Evolutionary conservation across 345 rosid genomes (phyloP).

Genomic region (Syzygium aromaticum): DNA sequence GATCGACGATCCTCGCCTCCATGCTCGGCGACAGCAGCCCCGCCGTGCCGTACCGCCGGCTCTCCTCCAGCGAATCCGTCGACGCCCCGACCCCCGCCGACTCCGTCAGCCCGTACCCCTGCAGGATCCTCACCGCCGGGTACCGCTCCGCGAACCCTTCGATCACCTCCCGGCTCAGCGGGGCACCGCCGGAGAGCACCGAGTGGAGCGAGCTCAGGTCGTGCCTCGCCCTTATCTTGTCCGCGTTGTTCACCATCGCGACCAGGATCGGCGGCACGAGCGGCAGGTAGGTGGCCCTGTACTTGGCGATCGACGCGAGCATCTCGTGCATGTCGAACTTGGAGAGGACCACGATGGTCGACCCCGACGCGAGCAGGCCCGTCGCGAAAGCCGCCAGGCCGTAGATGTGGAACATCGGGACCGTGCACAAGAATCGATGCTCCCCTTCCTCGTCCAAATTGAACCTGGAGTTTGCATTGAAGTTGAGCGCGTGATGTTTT

Average conservation of each 20-base stretch:
- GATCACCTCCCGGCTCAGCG: conserved; percentile 66
- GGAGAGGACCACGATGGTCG: conserved; percentile 58
- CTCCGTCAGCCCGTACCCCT: conserved; percentile 77
- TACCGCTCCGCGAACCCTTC: conserved; percentile 55
- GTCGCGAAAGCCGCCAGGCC: conserved; percentile 63
- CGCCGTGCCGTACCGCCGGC: conserved; percentile 61
- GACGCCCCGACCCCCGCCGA: conserved; percentile 65
- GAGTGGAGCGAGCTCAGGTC: conserved; percentile 49
- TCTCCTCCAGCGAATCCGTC: conserved; percentile 55
- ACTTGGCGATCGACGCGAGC: conserved; percentile 46
- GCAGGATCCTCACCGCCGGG: conserved; percentile 40
- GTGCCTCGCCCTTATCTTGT: conserved; percentile 34
- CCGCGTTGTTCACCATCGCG: conserved; percentile 48
- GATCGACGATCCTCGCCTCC: conserved; percentile 72
- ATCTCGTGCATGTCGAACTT: conserved; percentile 66
- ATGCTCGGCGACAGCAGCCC: conserved; percentile 51
- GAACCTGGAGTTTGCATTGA: conserved; percentile 11
- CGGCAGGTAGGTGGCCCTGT: conserved; percentile 49
- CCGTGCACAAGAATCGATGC: conserved; percentile 60
- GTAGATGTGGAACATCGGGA: conserved; percentile 89
- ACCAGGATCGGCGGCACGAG: conserved; percentile 56
- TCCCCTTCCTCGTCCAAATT: conserved; percentile 12
- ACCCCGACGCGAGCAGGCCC: conserved; percentile 57
- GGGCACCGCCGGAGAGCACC: conserved; percentile 69
- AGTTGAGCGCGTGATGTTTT: background rate